These are phyloP conservation scores for Fomitopsis betulina DNA, from an alignment of 1,284 basidiomycete genomes.

Conservation along the genomic window DNA sequence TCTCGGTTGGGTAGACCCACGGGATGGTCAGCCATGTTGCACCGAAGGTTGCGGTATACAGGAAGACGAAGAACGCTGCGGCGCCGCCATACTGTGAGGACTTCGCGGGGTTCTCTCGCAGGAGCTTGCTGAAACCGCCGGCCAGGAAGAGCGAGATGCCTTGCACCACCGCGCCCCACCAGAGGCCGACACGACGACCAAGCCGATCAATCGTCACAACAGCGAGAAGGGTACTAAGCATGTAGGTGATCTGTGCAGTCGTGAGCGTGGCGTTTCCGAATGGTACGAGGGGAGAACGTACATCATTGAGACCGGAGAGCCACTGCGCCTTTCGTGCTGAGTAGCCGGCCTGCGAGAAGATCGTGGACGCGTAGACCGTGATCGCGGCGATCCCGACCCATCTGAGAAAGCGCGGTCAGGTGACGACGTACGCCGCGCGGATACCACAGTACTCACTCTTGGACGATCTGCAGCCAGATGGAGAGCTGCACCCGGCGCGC, in stretches of 20 bases:
- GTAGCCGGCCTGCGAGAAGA: slow-evolving; percentile 38
- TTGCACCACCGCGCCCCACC: slow-evolving; percentile 38
- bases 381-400: slow-evolving; percentile 52
- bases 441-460: slow-evolving; percentile 33
- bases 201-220: slow-evolving; percentile 44
- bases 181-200: slow-evolving; percentile 42
- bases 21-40: slow-evolving; percentile 60
- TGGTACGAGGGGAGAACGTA: slow-evolving; percentile 15
- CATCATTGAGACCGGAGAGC: slow-evolving; percentile 46
- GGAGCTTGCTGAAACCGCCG: slow-evolving; percentile 39
- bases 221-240: slow-evolving; percentile 39
- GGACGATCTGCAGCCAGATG: slow-evolving; percentile 45
- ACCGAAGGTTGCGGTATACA: slow-evolving; percentile 44
- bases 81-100: slow-evolving; percentile 41
- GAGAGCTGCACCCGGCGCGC: slow-evolving; percentile 43
- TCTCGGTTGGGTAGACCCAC: slow-evolving; percentile 41
- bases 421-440: too few species aligned
- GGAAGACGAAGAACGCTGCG: slow-evolving; percentile 44
- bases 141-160: slow-evolving; percentile 38
- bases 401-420: too few species aligned
- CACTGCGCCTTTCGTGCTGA: slow-evolving; percentile 40
- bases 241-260: slow-evolving; percentile 37
- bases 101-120: slow-evolving; percentile 39
- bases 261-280: background rate
- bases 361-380: slow-evolving; percentile 45